Conservation (phyloP, 139 green algal genomes). For the Closterium sp. region DNA sequence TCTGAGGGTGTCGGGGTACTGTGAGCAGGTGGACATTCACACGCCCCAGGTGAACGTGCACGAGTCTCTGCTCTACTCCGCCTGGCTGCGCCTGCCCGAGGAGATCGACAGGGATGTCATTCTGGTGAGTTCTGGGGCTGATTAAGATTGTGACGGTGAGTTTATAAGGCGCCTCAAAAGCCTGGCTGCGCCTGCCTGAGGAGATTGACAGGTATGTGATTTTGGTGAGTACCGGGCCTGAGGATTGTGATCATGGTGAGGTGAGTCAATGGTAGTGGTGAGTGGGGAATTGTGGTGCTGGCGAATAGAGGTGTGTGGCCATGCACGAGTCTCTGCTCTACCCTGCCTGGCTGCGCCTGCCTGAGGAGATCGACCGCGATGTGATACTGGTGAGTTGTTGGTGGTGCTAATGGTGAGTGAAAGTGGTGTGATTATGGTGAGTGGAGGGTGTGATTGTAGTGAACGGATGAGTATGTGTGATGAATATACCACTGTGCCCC, state of each 20-base stretch:
- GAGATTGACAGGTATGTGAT: constrained; percentile 6
- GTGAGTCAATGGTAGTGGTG: background rate
- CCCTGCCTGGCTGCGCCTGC: too few species aligned
- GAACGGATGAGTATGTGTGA: too few species aligned
- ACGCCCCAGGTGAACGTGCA: constrained; percentile 58
- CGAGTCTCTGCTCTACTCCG: constrained; percentile 67
- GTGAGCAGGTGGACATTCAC: constrained; percentile 37
- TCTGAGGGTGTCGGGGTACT: constrained; percentile 60
- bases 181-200: constrained; percentile 62
- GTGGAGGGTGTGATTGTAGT: too few species aligned
- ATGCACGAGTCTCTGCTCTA: too few species aligned
- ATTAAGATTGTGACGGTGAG: background rate
- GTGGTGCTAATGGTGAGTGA: too few species aligned
- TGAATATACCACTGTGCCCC: too few species aligned
- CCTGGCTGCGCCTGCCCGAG: constrained; percentile 63
- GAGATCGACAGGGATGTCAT: constrained; percentile 24
- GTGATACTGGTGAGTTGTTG: background rate
- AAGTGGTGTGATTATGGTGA: background rate
- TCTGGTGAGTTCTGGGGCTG: background rate
- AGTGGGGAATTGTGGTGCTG: too few species aligned
- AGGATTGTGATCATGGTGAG: background rate
- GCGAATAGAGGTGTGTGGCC: too few species aligned
- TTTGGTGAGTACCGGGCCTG: too few species aligned
- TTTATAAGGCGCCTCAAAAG: too few species aligned
- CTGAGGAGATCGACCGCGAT: background rate